phyloP scores from a whole-genome alignment of 1,284 basidiomycete species.

The Apiotrichum siamense region DNA sequence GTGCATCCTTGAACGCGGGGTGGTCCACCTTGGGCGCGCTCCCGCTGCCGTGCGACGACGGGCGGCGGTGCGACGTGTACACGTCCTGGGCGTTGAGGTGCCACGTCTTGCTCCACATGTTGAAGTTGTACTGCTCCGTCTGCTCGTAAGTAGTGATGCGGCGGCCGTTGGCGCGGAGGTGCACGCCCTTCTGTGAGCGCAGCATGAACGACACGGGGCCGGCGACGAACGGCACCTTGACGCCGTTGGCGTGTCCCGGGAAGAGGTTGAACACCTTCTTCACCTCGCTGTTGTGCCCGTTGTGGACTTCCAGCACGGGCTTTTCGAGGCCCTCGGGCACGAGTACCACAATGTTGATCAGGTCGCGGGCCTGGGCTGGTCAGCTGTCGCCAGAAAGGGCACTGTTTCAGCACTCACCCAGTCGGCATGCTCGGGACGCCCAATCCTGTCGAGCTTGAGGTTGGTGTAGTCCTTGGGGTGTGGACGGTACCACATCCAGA shows the following conservation, averaged over 20 bases:
- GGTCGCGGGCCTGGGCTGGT: conserved; percentile 37
- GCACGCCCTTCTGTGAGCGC: conserved; percentile 9
- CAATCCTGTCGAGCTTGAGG: conserved; percentile 26
- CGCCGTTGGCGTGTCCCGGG: conserved; percentile 23
- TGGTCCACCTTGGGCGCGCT: too few relatives aligned
- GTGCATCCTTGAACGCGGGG: too few relatives aligned
- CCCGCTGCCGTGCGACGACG: too few relatives aligned
- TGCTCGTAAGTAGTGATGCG: conserved; percentile 14
- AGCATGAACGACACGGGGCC: conserved; percentile 36
- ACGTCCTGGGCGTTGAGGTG: background rate
- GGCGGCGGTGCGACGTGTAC: background rate
- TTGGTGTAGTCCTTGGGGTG: conserved; percentile 24
- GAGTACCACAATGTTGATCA: conserved; percentile 38
- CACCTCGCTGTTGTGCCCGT: conserved; percentile 8
- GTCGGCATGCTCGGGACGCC: conserved; percentile 34
- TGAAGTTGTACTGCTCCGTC: conserved; percentile 40
- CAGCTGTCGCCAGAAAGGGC: background rate
- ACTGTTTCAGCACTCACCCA: conserved; percentile 28
- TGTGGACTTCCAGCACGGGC: conserved; percentile 17
- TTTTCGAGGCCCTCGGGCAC: conserved; percentile 9
- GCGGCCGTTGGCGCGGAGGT: conserved; percentile 28
- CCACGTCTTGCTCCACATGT: conserved; percentile 44
- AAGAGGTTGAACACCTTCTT: conserved; percentile 1
- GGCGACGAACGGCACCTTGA: conserved; percentile 29
- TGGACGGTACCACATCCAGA: conserved; percentile 42